A percentile compares a stretch with the other conserved stretches of the same genome.
These are phyloP conservation scores for Aspergillus alliaceus DNA, from an alignment of 2,329 filamentous ascomycete species.

Conservation along the genomic window DNA sequence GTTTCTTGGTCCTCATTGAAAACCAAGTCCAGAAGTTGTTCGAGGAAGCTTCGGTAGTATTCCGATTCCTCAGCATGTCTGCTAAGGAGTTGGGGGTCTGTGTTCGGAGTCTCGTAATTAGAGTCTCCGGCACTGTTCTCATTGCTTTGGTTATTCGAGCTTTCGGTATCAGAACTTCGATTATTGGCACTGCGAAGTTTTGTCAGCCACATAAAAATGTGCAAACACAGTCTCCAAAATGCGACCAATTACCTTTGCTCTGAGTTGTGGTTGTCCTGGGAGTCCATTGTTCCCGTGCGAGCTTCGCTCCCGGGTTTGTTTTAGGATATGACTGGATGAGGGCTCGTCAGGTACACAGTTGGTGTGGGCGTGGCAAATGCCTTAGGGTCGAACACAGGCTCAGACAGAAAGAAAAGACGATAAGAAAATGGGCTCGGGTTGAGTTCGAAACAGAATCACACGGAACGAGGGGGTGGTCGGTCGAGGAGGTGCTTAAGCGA, in stretches of 20 bases:
- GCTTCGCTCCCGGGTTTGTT: not conserved
- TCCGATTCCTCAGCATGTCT: slow-evolving; percentile 9
- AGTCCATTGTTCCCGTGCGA: slow-evolving; percentile 4
- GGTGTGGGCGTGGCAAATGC: not conserved
- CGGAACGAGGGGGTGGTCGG: not conserved
- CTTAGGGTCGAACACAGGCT: not conserved
- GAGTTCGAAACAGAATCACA: not conserved
- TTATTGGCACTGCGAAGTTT: slow-evolving; percentile 2
- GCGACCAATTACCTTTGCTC: slow-evolving; percentile 10
- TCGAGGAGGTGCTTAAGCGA: not conserved
- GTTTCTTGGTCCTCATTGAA: slow-evolving; percentile 22
- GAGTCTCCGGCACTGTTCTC: slow-evolving; percentile 1
- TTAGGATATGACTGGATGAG: not conserved
- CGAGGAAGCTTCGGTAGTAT: slow-evolving; percentile 28
- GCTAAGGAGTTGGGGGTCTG: not conserved
- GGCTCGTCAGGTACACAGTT: not conserved
- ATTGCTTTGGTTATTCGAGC: slow-evolving; percentile 6
- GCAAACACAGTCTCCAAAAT: not conserved
- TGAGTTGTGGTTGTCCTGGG: slow-evolving; percentile 2
- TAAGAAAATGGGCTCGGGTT: not conserved
- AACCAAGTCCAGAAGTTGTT: slow-evolving; percentile 25
- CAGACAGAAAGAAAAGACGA: not conserved
- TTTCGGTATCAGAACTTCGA: not conserved
- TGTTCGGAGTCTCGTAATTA: slow-evolving; percentile 2
- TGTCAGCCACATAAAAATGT: not conserved